phyloP scores from a whole-genome alignment of 169 alveolate genomes.

The Plasmodium gonderi region DNA sequence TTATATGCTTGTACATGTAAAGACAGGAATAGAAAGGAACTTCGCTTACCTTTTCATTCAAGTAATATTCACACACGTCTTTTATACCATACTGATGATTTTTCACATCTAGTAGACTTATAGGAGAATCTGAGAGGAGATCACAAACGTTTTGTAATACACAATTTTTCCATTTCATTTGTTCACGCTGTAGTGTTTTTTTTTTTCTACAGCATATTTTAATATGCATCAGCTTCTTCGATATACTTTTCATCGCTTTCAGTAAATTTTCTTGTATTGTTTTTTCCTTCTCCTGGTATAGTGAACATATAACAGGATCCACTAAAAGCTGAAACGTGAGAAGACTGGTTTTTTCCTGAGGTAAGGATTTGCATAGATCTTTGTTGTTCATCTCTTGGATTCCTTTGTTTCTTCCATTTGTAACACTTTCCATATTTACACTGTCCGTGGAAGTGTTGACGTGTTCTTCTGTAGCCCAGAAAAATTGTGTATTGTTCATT shows the following conservation, averaged over 20 bases:
- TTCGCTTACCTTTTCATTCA: slow-evolving; percentile 6
- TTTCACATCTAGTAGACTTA: not conserved
- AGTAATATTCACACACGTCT: slow-evolving; percentile 44
- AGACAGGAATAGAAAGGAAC: slow-evolving; percentile 47
- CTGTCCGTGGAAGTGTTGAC: too few species aligned
- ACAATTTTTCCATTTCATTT: not conserved
- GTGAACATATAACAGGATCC: slow-evolving; percentile 52
- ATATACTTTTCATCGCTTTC: slow-evolving; percentile 40
- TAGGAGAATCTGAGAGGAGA: not conserved
- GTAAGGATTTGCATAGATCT: not conserved
- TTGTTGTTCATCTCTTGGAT: not conserved
- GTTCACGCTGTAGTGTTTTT: not conserved
- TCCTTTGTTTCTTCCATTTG: not conserved
- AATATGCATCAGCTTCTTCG: slow-evolving; percentile 29
- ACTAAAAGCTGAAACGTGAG: slow-evolving; percentile 43
- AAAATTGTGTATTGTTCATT: too few species aligned
- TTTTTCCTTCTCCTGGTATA: slow-evolving; percentile 65
- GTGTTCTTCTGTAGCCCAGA: too few species aligned
- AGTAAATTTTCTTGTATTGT: slow-evolving; percentile 19
- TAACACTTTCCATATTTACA: too few species aligned
- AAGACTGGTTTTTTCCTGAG: not conserved
- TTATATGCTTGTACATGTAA: slow-evolving; percentile 22
- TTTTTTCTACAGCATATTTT: not conserved
- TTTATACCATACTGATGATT: not conserved
- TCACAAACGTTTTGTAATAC: not conserved